phyloP scores from a whole-genome alignment of 805 yeast species.

The Metschnikowia sp. region DNA sequence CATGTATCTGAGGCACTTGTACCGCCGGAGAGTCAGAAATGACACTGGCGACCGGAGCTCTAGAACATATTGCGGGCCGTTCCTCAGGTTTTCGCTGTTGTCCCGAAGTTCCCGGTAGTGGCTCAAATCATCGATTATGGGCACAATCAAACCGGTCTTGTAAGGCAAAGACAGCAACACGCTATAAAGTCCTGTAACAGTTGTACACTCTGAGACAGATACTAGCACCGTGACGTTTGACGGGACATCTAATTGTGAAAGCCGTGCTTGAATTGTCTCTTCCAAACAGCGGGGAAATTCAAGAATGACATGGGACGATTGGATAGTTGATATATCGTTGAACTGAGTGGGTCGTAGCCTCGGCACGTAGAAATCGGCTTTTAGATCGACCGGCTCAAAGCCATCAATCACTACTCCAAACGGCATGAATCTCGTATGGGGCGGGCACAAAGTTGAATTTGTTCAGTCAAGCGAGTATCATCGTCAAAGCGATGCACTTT shows the following conservation, averaged over 20 bases:
- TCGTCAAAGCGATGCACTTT: too few species aligned
- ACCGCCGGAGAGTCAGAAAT: neutral
- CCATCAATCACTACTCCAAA: constrained; percentile 11
- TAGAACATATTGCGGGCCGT: neutral
- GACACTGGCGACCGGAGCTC: neutral
- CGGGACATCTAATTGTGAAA: neutral
- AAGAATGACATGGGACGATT: constrained; percentile 1
- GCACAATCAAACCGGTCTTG: constrained; percentile 5
- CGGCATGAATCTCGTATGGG: constrained; percentile 2
- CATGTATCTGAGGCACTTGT: constrained; percentile 11
- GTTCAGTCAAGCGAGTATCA: too few species aligned
- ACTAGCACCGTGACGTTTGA: constrained; percentile 2
- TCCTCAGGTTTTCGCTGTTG: neutral
- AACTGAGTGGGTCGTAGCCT: neutral
- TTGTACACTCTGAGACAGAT: neutral
- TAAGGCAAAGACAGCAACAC: neutral
- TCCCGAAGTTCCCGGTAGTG: constrained; percentile 1
- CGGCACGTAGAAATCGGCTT: constrained; percentile 12
- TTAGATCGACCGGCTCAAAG: neutral
- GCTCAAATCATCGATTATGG: constrained; percentile 1
- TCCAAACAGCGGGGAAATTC: neutral
- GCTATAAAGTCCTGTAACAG: neutral
- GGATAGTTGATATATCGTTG: neutral
- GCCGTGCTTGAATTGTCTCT: neutral
- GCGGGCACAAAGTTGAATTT: neutral